phyloP scores from a whole-genome alignment of 805 yeast genomes.

The Brettanomyces anomalus region DNA sequence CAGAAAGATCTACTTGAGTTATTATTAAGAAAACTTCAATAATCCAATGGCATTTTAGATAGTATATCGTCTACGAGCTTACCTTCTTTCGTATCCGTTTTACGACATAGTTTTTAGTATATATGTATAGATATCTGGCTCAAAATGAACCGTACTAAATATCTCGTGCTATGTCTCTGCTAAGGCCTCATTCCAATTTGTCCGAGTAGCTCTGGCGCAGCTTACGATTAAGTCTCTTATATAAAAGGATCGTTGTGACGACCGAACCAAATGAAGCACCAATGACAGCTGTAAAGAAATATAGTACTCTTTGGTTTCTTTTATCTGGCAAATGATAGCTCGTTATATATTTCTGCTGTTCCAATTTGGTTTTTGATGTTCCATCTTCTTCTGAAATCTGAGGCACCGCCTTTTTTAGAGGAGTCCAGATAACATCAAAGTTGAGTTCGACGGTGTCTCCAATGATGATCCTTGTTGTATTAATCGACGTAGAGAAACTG shows the following conservation, averaged over 20 bases:
- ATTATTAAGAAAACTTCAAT: slow-evolving; percentile 19
- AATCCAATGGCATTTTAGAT: neutral
- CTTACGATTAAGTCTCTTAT: slow-evolving; percentile 16
- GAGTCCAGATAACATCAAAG: slow-evolving; percentile 51
- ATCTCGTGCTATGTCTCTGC: no score
- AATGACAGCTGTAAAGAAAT: slow-evolving; percentile 3
- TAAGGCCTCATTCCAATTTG: slow-evolving; percentile 11
- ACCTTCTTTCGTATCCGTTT: no score
- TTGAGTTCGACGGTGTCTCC: slow-evolving; percentile 53
- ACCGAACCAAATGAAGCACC: slow-evolving; percentile 17
- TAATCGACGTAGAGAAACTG: slow-evolving; percentile 54
- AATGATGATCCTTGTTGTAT: slow-evolving; percentile 53
- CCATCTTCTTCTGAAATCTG: neutral
- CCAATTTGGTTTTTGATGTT: no score
- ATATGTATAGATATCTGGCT: no score
- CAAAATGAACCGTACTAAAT: no score
- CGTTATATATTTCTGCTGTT: neutral
- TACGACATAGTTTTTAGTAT: no score
- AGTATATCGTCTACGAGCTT: neutral
- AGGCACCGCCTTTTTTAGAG: slow-evolving; percentile 1
- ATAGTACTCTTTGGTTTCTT: neutral
- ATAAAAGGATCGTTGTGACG: slow-evolving; percentile 15
- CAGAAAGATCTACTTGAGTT: slow-evolving; percentile 13
- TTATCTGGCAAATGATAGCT: neutral
- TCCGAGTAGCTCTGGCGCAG: slow-evolving; percentile 14